Evolutionary conservation across 805 yeast species (phyloP).

Genomic region (Torulaspora franciscae): DNA sequence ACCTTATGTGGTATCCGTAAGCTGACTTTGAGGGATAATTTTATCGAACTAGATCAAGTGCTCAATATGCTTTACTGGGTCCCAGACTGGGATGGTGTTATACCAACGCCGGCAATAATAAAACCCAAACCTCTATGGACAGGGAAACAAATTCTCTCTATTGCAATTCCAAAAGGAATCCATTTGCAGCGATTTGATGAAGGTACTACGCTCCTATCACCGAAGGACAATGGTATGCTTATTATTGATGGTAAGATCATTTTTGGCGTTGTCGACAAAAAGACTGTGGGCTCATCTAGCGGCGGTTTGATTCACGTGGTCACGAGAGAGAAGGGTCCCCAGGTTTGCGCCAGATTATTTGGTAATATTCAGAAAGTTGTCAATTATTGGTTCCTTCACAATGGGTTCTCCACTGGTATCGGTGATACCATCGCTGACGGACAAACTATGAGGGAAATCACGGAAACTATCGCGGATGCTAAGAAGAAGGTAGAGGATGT

Average conservation of each 20-base stretch:
- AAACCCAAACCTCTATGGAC: slow-evolving; percentile 97
- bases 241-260: slow-evolving; percentile 92
- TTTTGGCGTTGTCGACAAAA: slow-evolving; percentile 97
- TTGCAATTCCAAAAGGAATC: slow-evolving; percentile 94
- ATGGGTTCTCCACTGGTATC: slow-evolving; percentile 97
- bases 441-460: slow-evolving; percentile 89
- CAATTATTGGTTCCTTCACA: slow-evolving; percentile 92
- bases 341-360: slow-evolving; percentile 81
- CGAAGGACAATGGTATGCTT: slow-evolving; percentile 93
- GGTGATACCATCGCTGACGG: slow-evolving; percentile 99
- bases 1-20: slow-evolving; percentile 96
- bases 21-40: slow-evolving; percentile 85
- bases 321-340: slow-evolving; percentile 95
- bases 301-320: slow-evolving; percentile 98
- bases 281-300: slow-evolving; percentile 96
- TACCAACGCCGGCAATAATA: slow-evolving; percentile 89
- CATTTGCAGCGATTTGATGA: slow-evolving; percentile 93
- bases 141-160: slow-evolving; percentile 89
- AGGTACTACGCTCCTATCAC: slow-evolving; percentile 72
- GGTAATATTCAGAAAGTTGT: slow-evolving; percentile 93
- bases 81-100: slow-evolving; percentile 97
- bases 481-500: slow-evolving; percentile 92
- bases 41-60: slow-evolving; percentile 86
- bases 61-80: slow-evolving; percentile 97
- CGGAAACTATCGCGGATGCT: slow-evolving; percentile 88